phyloP scores from a whole-genome alignment of 2,329 filamentous ascomycete genomes.

The Verticillium nonalfalfae region DNA sequence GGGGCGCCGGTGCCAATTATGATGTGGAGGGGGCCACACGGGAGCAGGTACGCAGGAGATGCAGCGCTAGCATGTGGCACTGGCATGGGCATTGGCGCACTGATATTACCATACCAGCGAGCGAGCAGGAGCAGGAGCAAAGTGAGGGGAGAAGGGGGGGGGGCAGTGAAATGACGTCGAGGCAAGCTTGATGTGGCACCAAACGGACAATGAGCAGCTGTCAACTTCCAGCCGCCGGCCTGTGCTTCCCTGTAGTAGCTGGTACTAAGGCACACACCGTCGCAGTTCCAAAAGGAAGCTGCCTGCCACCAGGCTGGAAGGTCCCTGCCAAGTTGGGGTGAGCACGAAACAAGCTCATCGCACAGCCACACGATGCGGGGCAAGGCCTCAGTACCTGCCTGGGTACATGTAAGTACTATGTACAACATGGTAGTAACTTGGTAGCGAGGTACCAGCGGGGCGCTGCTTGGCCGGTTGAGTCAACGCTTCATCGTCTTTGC shows the following conservation, averaged over 20 bases:
- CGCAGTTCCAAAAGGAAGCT: neutral
- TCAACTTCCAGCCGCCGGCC: neutral
- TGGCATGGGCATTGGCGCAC: too few relatives aligned
- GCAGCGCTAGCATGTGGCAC: neutral
- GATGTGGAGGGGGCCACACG: neutral
- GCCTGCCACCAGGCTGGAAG: neutral
- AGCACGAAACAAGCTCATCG: neutral
- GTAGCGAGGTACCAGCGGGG: neutral
- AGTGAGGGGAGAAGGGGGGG: neutral
- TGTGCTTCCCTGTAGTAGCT: too few relatives aligned
- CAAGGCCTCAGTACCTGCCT: neutral
- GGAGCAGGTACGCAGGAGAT: neutral
- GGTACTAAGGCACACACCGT: too few relatives aligned
- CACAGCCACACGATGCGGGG: neutral
- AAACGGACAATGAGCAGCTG: neutral
- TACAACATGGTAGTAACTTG: too few relatives aligned
- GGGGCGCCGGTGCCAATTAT: neutral
- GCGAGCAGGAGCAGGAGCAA: neutral
- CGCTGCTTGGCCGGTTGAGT: slow-evolving; percentile 1
- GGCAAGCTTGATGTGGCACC: neutral
- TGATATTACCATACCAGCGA: neutral
- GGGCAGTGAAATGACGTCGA: neutral
- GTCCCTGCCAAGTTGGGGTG: slow-evolving; percentile 1
- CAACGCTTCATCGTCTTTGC: too few relatives aligned
- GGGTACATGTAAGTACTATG: too few relatives aligned